Base-by-base conservation (phyloP, 768 basidiomycete species). In the Lentinula sp. region DNA sequence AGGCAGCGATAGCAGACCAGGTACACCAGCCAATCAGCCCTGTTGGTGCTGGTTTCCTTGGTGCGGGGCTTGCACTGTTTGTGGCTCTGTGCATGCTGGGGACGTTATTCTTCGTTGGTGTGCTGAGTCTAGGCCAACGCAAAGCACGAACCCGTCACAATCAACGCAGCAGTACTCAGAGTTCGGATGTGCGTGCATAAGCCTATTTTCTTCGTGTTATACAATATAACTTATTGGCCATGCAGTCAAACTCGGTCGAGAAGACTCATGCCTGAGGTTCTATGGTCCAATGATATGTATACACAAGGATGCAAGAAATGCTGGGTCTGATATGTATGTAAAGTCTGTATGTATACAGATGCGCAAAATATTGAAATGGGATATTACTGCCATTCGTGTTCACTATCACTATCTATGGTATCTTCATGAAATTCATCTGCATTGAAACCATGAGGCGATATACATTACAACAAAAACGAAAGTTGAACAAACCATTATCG, bases 31-130 rank as follows among this genome's bases (percentile, higher is more conserved):
- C 63, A 12, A 78, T 87, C 64, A 77, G 76, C 62, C 79, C 77
- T 0, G 77, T 86, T 7, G 87, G 84, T 6, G 86, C 87, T n/a
- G 87, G 87, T 1, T 84, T 86, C 72, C 73, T 88, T 13, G 87
- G 86, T 33, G 86, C 87, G 3, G 82, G 83, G 12, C 66, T 86
- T 61, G 78, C 78, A 12, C 66, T 84, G 42, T 78, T 72, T 4
- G 74, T 82, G 10, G 70, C 70, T 45, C 64, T 79, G 36, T 62
- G 73, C 12, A 71, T 78, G 63, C 64, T 82, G 16, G 72, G 66
- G 2, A 61, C 75, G 15, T 66, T 85, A 37, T 69, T 67, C 15
- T 77, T 80, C 67, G 53, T 80, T 50, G 81, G 85, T 0, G 57
- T 77, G 33, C 43, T 80, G 46, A 68, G 65, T 18, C 50, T 75